A percentile compares a stretch with the other conserved stretches of the same genome.
Conservation (phyloP, 257 asterid species). For the Solanum okadae region DNA sequence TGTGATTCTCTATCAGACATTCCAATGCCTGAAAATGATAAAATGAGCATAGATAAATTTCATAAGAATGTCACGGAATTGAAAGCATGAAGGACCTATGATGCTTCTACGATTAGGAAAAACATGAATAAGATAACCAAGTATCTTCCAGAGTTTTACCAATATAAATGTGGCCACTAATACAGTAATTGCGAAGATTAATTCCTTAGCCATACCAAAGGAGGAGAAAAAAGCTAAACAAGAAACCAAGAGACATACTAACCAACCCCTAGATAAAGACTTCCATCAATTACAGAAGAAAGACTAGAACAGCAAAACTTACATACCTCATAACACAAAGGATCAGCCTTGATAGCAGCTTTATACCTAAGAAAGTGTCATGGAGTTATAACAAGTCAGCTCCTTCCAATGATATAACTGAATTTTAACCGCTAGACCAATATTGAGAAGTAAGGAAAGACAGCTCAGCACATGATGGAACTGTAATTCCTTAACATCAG, state of each 20-base stretch:
- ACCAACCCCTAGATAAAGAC: neutral
- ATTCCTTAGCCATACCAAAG: neutral
- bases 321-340: slow-evolving; percentile 90
- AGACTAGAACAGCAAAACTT: slow-evolving; percentile 1
- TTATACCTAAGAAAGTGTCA: slow-evolving; percentile 63
- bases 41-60: slow-evolving; percentile 1
- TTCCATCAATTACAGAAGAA: slow-evolving; percentile 2
- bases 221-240: neutral
- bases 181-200: neutral
- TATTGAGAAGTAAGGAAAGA: neutral
- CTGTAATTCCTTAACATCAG: neutral
- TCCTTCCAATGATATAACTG: neutral
- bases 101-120: neutral
- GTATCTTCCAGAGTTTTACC: neutral
- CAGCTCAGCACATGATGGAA: neutral
- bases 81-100: neutral
- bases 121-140: neutral
- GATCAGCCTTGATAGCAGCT: slow-evolving; percentile 98
- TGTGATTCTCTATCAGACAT: slow-evolving; percentile 85
- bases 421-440: neutral
- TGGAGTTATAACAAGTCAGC: slow-evolving; percentile 12
- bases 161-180: neutral
- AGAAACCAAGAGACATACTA: neutral
- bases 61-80: neutral
- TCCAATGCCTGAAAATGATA: slow-evolving; percentile 74